Evolutionary conservation across 805 yeast species (phyloP).

Genomic region (Kazachstania kunashirensis): DNA sequence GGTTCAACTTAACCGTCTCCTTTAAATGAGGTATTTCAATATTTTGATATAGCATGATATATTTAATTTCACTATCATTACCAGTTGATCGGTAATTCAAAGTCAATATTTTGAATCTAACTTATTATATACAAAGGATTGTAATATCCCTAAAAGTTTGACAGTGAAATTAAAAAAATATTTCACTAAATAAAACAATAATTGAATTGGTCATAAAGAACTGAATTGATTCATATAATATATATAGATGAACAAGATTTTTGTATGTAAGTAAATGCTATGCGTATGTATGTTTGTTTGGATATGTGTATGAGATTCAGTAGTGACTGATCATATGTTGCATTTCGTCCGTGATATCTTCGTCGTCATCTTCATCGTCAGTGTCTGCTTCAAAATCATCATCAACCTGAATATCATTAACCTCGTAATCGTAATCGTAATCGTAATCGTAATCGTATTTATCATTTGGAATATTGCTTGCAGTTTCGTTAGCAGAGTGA

Average conservation of each 20-base stretch:
- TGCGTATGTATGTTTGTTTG: not conserved
- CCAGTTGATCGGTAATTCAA: no score
- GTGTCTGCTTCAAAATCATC: conserved; percentile 1
- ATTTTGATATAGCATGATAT: not conserved
- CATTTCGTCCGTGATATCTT: conserved; percentile 7
- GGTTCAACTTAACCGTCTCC: conserved; percentile 40
- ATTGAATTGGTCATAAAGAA: no score
- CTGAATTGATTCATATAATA: no score
- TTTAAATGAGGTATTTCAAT: conserved; percentile 9
- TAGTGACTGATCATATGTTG: conserved; percentile 8
- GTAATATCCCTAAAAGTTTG: no score
- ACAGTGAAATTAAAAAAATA: no score
- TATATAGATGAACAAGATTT: no score
- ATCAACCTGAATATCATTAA: not conserved
- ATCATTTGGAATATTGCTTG: conserved; percentile 12
- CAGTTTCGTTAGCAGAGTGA: conserved; percentile 7
- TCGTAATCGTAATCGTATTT: conserved; percentile 10
- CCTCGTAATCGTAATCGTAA: conserved; percentile 8
- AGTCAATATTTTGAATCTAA: no score
- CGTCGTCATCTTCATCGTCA: conserved; percentile 1
- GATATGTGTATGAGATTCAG: not conserved
- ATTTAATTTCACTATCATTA: no score
- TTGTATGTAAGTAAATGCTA: no score
- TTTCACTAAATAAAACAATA: no score
- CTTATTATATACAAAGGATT: no score